These are phyloP conservation scores for Polytrichum commune DNA, from an alignment of 225 moss, liverwort and hornwort species.

Conservation along the genomic window DNA sequence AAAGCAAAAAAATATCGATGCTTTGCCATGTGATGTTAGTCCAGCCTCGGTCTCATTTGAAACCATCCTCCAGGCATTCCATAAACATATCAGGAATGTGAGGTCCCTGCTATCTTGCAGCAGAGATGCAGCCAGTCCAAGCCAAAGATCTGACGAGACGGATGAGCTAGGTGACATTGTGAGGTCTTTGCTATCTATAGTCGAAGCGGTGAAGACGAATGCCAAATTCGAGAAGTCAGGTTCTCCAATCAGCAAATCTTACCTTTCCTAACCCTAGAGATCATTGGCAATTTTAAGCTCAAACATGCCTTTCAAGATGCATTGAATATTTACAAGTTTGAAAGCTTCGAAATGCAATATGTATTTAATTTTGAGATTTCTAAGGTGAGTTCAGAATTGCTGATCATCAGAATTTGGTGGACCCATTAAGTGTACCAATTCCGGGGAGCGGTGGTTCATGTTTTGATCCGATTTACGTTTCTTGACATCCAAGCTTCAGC, in stretches of 20 bases:
- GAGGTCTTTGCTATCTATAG: constrained; percentile 35
- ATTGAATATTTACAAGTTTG: no score
- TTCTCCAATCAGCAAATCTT: no score
- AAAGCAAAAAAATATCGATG: not conserved
- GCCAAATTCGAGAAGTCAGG: not conserved
- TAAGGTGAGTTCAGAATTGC: no score
- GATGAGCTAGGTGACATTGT: constrained; percentile 28
- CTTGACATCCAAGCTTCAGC: no score
- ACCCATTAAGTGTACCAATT: not conserved
- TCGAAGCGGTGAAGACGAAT: constrained; percentile 26
- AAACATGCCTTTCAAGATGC: no score
- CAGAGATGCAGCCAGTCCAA: constrained; percentile 4
- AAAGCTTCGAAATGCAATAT: no score
- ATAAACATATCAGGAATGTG: constrained; percentile 21
- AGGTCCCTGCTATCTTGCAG: constrained; percentile 14
- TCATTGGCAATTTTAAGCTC: no score
- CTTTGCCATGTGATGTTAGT: not conserved
- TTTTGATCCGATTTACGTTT: no score
- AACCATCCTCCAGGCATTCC: constrained; percentile 28
- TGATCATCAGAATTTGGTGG: no score
- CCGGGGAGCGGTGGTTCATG: no score
- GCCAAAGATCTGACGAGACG: constrained; percentile 3
- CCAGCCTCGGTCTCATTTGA: constrained; percentile 6
- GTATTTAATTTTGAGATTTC: no score
- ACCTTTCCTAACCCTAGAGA: no score